Conservation (phyloP, 2,329 filamentous ascomycete species). For the Penicillium digitatum region DNA sequence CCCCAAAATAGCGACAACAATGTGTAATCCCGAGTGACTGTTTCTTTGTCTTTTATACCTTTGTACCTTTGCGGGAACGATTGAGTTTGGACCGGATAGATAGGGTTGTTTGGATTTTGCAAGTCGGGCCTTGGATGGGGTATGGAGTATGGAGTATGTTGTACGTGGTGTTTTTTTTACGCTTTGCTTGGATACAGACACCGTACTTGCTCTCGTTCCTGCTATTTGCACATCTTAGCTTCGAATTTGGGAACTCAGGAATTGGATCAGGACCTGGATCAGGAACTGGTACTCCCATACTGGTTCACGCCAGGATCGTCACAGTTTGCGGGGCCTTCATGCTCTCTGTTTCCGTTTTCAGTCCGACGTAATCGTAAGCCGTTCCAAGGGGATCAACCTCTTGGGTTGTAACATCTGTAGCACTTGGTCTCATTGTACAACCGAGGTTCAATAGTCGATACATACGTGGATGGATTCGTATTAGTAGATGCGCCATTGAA, state of each 20-base stretch:
- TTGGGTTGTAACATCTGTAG: neutral
- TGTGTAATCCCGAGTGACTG: neutral
- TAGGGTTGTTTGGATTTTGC: neutral
- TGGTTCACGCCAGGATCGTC: neutral
- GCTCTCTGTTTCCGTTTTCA: neutral
- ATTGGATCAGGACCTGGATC: neutral
- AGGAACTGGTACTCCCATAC: neutral
- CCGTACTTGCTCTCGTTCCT: neutral
- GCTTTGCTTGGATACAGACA: neutral
- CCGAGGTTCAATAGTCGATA: neutral
- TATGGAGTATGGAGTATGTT: neutral
- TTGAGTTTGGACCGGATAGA: constrained; percentile 7
- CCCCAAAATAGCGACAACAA: neutral
- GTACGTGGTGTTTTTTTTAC: neutral
- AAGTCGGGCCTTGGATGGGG: neutral
- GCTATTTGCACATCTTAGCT: neutral
- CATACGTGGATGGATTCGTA: neutral
- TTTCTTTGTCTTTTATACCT: neutral
- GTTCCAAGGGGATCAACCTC: neutral
- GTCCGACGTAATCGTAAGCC: neutral
- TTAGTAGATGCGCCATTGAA: neutral
- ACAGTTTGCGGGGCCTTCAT: neutral
- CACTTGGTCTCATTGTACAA: no score
- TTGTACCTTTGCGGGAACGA: neutral
- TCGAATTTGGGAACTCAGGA: neutral